Evolutionary conservation across 257 asterid species (phyloP), one percentile per base, ranked within the genome.

Genomic region (Ilex asprella): DNA sequence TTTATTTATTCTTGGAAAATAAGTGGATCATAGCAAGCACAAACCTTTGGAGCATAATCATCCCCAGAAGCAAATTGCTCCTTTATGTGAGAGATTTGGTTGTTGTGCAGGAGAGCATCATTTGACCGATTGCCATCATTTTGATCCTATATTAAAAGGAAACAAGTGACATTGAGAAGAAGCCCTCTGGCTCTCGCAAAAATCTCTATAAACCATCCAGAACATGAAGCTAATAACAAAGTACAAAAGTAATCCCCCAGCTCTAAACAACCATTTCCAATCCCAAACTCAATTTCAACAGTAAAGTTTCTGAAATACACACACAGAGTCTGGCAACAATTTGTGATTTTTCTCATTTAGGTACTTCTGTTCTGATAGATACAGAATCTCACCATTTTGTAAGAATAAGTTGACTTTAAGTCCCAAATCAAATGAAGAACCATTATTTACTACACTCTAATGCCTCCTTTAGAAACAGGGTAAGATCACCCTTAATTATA

Each of bases 1-100:
- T 21, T 21, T 21, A 31, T 41, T 12, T 31, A 44, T 15, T 15
- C 2, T 9, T 56, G 16, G 21, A 53, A 55, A 35, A 55, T 44
- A 32, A 51, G 47, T 21, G 10, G 6, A 59, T 3, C 47, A 16
- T 12, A 7, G 30, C 60, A 16, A n/a, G 53, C 12, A 53, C 39
- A 61, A 39, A 89, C 98, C 94, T 91, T 91, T 13, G 83, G 88
- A 66, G 84, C 71, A 16, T 72, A 74, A 46, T 84, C 95, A 70
- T 81, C 90, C 55, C 56, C 91, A 12, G 51, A 30, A 39, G 10
- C 62, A 46, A 69, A 55, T 49, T 80, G 84, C 65, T 77, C 90
- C 21, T 70, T 79, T 72, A 61, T 58, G 61, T 44, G 73, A 21
- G 74, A 66, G 5, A 52, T 54, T 56, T 29, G 63, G 29, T 68